Evolutionary conservation across 805 yeast genomes (phyloP).

Genomic region (Isabelozyma rhagii): DNA sequence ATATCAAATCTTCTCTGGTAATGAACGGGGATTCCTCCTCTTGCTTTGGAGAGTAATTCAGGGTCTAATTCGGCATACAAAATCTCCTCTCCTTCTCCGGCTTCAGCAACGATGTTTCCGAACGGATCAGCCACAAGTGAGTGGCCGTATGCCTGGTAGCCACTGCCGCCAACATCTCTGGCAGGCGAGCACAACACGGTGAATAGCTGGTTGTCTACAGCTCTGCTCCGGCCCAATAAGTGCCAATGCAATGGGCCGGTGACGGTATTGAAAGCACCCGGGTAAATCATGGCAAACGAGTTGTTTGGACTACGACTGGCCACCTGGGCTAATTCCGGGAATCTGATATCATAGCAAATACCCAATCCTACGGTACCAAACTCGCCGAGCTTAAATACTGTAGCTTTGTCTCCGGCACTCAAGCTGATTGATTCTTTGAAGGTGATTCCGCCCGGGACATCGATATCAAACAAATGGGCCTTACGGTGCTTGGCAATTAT

Average conservation of each 20-base stretch:
- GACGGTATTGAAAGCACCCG: conserved; percentile 81
- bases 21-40: conserved; percentile 41
- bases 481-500: conserved; percentile 84
- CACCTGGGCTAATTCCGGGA: conserved; percentile 69
- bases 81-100: conserved; percentile 45
- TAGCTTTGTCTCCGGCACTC: conserved; percentile 70
- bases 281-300: conserved; percentile 74
- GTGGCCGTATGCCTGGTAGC: conserved; percentile 46
- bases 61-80: conserved; percentile 40
- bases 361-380: conserved; percentile 70
- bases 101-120: conserved; percentile 42
- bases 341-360: conserved; percentile 69
- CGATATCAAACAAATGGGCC: conserved; percentile 88
- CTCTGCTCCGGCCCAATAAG: conserved; percentile 66
- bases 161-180: conserved; percentile 55
- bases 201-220: conserved; percentile 71
- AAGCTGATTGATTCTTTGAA: conserved; percentile 76
- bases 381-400: conserved; percentile 59
- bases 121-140: conserved; percentile 42
- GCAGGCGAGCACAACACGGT: conserved; percentile 87
- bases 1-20: conserved; percentile 42
- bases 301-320: conserved; percentile 60
- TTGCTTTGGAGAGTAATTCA: conserved; percentile 36
- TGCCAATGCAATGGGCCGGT: conserved; percentile 88
- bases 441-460: conserved; percentile 85